Conservation (phyloP, 176 grass and related monocot species). For the Carex kokanica region DNA sequence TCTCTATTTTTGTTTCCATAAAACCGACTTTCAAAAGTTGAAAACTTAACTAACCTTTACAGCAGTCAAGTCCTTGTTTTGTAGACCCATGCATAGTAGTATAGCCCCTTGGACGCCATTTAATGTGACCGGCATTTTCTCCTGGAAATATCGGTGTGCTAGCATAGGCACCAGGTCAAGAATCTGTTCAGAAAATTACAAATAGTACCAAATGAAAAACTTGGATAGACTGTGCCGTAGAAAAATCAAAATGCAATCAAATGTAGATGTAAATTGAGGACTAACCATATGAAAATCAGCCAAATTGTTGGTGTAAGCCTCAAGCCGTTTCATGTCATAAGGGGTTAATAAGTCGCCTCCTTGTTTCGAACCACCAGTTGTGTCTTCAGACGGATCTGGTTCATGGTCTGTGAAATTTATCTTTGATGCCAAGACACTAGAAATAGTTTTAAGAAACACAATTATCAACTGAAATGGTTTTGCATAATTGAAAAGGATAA, state of each 20-base stretch:
- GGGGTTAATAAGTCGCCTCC: constrained; percentile 51
- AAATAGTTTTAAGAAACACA: constrained; percentile 9
- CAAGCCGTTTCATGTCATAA: constrained; percentile 88
- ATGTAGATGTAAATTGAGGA: constrained; percentile 21
- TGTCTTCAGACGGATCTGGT: constrained; percentile 24
- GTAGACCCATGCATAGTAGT: constrained; percentile 86
- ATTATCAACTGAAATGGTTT: not conserved
- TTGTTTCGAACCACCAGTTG: constrained; percentile 31
- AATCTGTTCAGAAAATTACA: constrained; percentile 54
- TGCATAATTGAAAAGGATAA: constrained; percentile 4
- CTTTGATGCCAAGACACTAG: constrained; percentile 80
- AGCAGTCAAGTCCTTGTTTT: constrained; percentile 70
- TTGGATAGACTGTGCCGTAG: not conserved
- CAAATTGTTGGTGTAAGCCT: constrained; percentile 90
- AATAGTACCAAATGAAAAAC: not conserved
- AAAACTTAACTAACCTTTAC: constrained; percentile 61
- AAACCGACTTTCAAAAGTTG: not conserved
- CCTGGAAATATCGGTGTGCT: constrained; percentile 85
- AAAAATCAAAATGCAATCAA: not conserved
- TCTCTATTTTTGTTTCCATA: constrained; percentile 7
- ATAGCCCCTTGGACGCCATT: constrained; percentile 65
- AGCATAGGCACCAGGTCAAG: constrained; percentile 82
- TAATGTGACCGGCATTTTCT: constrained; percentile 77
- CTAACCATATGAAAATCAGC: constrained; percentile 96
- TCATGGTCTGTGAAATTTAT: constrained; percentile 62